These are phyloP conservation scores for Trifolium dubium DNA, from an alignment of 306 rosid genomes.

Conservation along the genomic window DNA sequence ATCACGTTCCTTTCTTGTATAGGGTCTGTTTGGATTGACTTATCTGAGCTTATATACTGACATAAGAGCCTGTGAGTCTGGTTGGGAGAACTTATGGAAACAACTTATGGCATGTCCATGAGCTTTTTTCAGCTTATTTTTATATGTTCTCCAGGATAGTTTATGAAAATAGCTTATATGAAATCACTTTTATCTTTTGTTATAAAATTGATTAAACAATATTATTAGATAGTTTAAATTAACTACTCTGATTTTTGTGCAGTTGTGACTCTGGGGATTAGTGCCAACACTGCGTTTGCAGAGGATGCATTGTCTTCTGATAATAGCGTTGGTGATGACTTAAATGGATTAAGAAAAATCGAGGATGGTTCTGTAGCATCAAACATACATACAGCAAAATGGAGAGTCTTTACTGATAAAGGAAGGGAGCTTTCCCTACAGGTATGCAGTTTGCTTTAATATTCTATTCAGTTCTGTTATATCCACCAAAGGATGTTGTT, in stretches of 20 bases:
- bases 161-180: too few species aligned
- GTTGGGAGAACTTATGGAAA: too few species aligned
- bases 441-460: slow-evolving; percentile 56
- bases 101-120: too few species aligned
- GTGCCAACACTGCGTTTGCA: slow-evolving; percentile 69
- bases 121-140: too few species aligned
- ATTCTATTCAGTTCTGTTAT: slow-evolving; percentile 1
- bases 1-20: background rate
- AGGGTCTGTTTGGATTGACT: background rate
- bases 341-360: slow-evolving; percentile 59
- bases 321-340: slow-evolving; percentile 48
- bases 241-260: slow-evolving; percentile 42
- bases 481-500: slow-evolving; percentile 12
- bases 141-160: too few species aligned
- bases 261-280: slow-evolving; percentile 67
- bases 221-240: slow-evolving; percentile 32
- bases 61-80: too few species aligned
- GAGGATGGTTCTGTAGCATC: slow-evolving; percentile 88
- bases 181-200: too few species aligned
- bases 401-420: slow-evolving; percentile 90
- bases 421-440: slow-evolving; percentile 75
- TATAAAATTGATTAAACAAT: background rate
- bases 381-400: slow-evolving; percentile 90
- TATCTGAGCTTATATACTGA: too few species aligned
- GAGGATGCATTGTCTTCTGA: slow-evolving; percentile 55